These are phyloP conservation scores for Talaromyces borbonicus DNA, from an alignment of 495 filamentous ascomycete genomes.

Conservation along the genomic window DNA sequence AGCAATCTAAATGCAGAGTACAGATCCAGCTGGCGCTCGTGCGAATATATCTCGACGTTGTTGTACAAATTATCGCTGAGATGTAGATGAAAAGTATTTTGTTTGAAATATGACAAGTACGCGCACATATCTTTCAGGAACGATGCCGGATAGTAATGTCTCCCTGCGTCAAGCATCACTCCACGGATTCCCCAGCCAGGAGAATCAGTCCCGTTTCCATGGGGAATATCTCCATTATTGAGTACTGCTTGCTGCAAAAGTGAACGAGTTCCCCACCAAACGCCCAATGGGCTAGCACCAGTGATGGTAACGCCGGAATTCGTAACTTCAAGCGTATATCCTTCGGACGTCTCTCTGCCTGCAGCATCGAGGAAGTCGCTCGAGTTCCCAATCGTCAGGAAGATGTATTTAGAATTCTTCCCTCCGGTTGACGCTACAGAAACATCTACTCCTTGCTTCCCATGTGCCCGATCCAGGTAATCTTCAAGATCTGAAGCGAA, in stretches of 20 bases:
- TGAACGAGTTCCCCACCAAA: slow-evolving; percentile 44
- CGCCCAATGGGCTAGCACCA: slow-evolving; percentile 41
- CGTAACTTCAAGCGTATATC: slow-evolving; percentile 32
- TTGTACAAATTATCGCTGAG: too few species aligned
- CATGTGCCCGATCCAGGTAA: too few species aligned
- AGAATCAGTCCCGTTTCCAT: slow-evolving; percentile 30
- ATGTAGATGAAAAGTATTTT: too few species aligned
- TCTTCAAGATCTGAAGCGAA: slow-evolving; percentile 33
- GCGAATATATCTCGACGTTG: too few species aligned
- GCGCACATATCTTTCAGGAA: too few species aligned
- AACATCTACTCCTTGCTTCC: too few species aligned
- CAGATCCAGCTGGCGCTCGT: too few species aligned
- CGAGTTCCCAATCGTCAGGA: slow-evolving; percentile 32
- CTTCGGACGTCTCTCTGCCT: slow-evolving; percentile 34
- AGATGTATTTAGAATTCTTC: slow-evolving; percentile 24
- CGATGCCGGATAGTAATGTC: slow-evolving; percentile 40
- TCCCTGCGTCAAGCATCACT: too few species aligned
- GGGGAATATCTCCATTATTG: slow-evolving; percentile 19
- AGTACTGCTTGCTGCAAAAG: slow-evolving; percentile 37
- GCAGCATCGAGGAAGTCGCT: slow-evolving; percentile 30
- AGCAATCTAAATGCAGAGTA: too few species aligned
- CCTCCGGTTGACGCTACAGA: too few species aligned
- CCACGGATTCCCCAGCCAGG: slow-evolving; percentile 42
- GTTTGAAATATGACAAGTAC: too few species aligned
- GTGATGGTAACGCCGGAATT: slow-evolving; percentile 29